phyloP scores from a whole-genome alignment of 192 early-diverging fungal genomes.

The Mortierella antarctica region DNA sequence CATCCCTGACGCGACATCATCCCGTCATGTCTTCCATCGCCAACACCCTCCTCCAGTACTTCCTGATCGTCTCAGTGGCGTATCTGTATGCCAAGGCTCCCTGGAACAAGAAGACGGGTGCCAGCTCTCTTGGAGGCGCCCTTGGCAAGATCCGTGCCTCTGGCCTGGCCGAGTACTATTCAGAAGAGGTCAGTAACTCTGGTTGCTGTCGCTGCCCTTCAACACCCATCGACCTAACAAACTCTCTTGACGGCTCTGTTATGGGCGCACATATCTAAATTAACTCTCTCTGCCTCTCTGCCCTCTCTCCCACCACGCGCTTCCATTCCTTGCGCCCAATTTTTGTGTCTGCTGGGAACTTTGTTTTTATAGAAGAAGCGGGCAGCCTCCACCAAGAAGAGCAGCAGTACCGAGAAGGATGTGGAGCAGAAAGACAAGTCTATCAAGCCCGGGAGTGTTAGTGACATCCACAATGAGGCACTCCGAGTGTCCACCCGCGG shows the following conservation, averaged over 20 bases:
- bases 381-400: neutral
- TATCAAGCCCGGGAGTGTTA: neutral
- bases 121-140: neutral
- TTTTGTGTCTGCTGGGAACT: neutral
- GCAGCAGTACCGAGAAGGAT: neutral
- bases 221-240: neutral
- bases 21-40: neutral
- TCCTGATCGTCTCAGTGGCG: conserved; percentile 11
- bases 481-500: no score
- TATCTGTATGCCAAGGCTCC: conserved; percentile 4
- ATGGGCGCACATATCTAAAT: no score
- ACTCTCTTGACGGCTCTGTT: no score
- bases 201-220: neutral
- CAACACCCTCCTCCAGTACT: conserved; percentile 16
- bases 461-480: no score
- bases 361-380: neutral
- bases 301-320: neutral
- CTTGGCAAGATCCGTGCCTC: conserved; percentile 5
- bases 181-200: neutral
- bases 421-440: neutral
- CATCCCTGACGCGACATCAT: neutral
- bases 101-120: conserved; percentile 11
- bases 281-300: neutral
- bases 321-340: neutral
- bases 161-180: conserved; percentile 5